Conservation (phyloP, 257 asterid genomes). For the Coffea canephora region DNA sequence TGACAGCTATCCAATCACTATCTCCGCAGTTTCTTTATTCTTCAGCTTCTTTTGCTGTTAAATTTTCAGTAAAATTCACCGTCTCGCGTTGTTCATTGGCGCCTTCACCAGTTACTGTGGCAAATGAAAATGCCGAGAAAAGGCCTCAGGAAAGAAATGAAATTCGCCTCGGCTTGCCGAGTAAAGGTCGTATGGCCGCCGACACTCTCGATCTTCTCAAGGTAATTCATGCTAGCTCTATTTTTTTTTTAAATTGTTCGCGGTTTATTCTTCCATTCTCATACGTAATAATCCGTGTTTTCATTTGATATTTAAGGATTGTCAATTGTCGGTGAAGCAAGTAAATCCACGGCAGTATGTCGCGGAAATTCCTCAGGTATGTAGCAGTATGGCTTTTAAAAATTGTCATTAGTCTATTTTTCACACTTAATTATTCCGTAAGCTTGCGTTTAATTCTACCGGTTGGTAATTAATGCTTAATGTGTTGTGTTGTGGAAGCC, state of each 20-base stretch:
- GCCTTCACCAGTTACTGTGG: constrained; percentile 46
- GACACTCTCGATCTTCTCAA: constrained; percentile 89
- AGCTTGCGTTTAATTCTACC: too few relatives aligned
- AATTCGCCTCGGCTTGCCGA: constrained; percentile 95
- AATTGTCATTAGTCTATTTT: background rate
- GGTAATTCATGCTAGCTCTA: constrained; percentile 32
- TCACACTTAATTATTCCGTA: too few relatives aligned
- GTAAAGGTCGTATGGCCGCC: constrained; percentile 96
- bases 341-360: constrained; percentile 96
- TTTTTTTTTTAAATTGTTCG: background rate
- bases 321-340: constrained; percentile 96
- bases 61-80: constrained; percentile 41
- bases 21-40: constrained; percentile 4
- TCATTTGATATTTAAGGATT: constrained; percentile 43
- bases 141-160: constrained; percentile 44
- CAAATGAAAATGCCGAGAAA: constrained; percentile 52
- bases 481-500: background rate
- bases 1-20: constrained; percentile 14
- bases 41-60: constrained; percentile 1
- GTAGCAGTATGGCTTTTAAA: background rate
- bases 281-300: background rate
- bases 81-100: constrained; percentile 54
- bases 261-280: background rate
- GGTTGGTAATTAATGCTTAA: too few relatives aligned
- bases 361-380: constrained; percentile 91